Base-by-base conservation (phyloP, 192 early-diverging fungal species). In the Coemansia aciculifera region DNA sequence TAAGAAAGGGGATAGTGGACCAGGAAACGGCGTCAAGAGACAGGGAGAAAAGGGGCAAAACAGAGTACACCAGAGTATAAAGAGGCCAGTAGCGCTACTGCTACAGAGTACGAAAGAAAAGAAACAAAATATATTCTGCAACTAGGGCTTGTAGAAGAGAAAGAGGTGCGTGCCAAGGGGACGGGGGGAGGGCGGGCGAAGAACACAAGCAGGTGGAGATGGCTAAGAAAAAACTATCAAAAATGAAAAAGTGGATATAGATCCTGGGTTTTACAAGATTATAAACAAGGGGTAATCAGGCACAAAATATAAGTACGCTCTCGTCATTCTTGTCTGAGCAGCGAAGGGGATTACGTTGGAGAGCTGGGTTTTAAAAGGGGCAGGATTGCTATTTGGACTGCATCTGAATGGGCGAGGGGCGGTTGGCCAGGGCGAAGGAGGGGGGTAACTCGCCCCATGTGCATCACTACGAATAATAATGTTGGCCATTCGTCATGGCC, bases 161-260 rank as follows among this genome's bases (percentile, higher is more conserved):
- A 29, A 54, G 27, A 48, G 38, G 15, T 66, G 64, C 3, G 51
- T 39, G 54, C 32, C 29, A 40, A 59, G 29, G 29, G n/a, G 42
- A 46, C 56, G 66, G 29, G 21, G 56, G 56, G 39, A 40, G 27
- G 56, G 32, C 40, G 66, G 29, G 21, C 36, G 56, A 48, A 40
- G 27, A 48, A 39, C 21, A 29, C 64, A 34, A 36, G 52, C 52
- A 27, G 52, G 36, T 42, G 29, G 48, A 23, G n/a, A 54, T 21
- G 48, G 24, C 23, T 9, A 52, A 13, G 23, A 13, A 24, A 24
- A 24, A 29, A 5, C 6, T 52, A 15, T 24, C 11, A 15, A 9
- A 29, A 52, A 52, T 13, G n/a, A 7, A 13, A 63, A 44, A n/a
- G 42, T 63, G 60, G 38, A 63, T 63, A n/a, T 49, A 31, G 19